Percentiles rank a stretch among this genome's conserved stretches.
Conservation (phyloP, 2,329 filamentous ascomycete genomes). For the Penicillium sp. region DNA sequence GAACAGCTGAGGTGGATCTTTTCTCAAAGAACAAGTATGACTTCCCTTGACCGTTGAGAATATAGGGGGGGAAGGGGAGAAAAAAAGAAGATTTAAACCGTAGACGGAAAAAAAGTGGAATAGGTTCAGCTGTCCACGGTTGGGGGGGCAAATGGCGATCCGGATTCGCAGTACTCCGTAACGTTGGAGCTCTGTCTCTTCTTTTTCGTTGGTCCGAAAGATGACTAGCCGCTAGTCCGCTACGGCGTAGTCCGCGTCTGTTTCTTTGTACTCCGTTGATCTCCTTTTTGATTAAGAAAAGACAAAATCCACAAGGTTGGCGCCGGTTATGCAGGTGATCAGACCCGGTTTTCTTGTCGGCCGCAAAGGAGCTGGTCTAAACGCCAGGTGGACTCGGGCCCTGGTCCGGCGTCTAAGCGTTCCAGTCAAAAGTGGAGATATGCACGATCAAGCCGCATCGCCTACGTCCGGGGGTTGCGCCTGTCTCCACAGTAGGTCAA, state of each 20-base stretch:
- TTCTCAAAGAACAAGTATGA: not conserved
- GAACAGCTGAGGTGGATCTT: slow-evolving; percentile 8
- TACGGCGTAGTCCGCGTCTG: not conserved
- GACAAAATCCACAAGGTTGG: slow-evolving; percentile 12
- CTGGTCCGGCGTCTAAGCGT: slow-evolving; percentile 33
- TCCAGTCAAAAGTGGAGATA: slow-evolving; percentile 30
- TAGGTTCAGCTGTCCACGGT: slow-evolving; percentile 29
- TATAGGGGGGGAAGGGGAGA: not conserved
- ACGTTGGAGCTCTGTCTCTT: not conserved
- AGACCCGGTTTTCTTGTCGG: slow-evolving; percentile 24
- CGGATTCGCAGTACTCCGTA: slow-evolving; percentile 39
- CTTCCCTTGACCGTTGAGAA: slow-evolving; percentile 1
- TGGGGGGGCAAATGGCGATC: slow-evolving; percentile 33
- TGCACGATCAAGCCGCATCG: slow-evolving; percentile 27
- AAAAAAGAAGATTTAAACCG: not conserved
- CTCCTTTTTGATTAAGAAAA: too few relatives aligned
- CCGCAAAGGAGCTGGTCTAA: slow-evolving; percentile 12
- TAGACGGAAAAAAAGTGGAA: slow-evolving; percentile 8
- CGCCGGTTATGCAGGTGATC: slow-evolving; percentile 40
- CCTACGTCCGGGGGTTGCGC: slow-evolving; percentile 6
- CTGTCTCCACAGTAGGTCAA: slow-evolving; percentile 8
- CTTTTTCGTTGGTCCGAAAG: not conserved
- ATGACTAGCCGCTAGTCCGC: not conserved
- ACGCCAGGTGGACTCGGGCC: slow-evolving; percentile 28
- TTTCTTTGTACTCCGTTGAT: not conserved